A percentile compares a stretch with the other conserved stretches of the same genome.
phyloP scores from a whole-genome alignment of 352 stramenopile genomes.

The Phytopythium delawarense region DNA sequence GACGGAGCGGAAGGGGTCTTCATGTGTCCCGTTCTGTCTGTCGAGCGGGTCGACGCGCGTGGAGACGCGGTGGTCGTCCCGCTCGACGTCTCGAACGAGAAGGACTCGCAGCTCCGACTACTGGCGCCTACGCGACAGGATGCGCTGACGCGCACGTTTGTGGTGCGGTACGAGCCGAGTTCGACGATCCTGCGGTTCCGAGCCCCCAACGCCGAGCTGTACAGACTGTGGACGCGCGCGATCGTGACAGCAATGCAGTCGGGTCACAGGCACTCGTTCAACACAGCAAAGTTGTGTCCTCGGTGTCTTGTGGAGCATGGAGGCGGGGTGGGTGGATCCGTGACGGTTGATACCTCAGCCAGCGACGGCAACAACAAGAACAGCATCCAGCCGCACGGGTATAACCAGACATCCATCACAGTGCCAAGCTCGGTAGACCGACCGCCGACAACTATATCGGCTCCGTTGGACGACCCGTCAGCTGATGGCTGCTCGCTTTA shows the following conservation, averaged over 20 bases:
- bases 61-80: not conserved
- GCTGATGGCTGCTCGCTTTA: not conserved
- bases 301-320: not conserved
- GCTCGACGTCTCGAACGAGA: not conserved
- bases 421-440: not conserved
- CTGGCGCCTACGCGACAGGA: not conserved
- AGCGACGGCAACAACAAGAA: not conserved
- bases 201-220: not conserved
- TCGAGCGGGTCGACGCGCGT: not conserved
- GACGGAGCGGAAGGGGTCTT: not conserved
- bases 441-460: not conserved
- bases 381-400: not conserved
- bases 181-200: conserved; percentile 1
- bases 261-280: not conserved
- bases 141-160: not conserved
- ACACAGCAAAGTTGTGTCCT: not conserved
- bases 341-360: not conserved
- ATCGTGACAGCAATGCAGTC: not conserved
- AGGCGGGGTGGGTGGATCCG: not conserved
- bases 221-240: not conserved
- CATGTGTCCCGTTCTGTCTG: not conserved
- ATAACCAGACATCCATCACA: not conserved
- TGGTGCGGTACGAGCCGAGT: not conserved
- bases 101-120: not conserved
- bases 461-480: too few species aligned